Base-by-base conservation (phyloP, 164 flowering plant genomes). In the Vitis labrusca region DNA sequence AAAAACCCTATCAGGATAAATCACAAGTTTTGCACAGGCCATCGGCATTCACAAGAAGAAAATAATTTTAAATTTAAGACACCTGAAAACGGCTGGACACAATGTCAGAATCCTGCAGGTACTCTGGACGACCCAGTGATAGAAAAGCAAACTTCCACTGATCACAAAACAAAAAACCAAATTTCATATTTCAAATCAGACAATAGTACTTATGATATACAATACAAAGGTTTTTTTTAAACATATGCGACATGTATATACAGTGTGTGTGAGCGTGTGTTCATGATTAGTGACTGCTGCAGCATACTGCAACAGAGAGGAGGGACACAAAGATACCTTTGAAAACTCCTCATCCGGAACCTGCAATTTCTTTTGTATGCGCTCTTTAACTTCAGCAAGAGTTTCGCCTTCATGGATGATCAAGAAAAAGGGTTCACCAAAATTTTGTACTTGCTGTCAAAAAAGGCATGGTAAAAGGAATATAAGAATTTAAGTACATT, bases 361-460 rank as follows among this genome's bases (percentile, higher is more conserved):
- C 70, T 86, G 98, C 79, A 96, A 72, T 72, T 91, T 96, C 86
- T 87, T 93, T 66, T 96, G 99, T 71, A 96, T 80, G 47, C 98
- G 90, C 62, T 68, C 71, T 80, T 91, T 96, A 70, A 93, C 86
- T 49, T 96, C 98, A 17, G 94, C 91, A 67, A 96, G 71, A 44
- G 96, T 93, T 77, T 93, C 98, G 58, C 95, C 97, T 71, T 93
- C 98, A 77, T 79, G 97, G 61, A 93, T 91, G 70, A 92, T 85
- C 81, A 96, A 80, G 84, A 96, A 91, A 77, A 96, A 96, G 51
- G 99, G 99, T 50, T 96, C 99, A 50, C 98, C 99, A 70, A 96
- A 96, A 77, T 96, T 91, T 78, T 92, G 97, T 57, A 93, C 89
- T 84, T 92, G 98, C 97, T 91, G 88, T 75, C 55, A 50, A 61